These are phyloP conservation scores for Triglochin maritima DNA, from an alignment of 106 monocot species.

Conservation along the genomic window DNA sequence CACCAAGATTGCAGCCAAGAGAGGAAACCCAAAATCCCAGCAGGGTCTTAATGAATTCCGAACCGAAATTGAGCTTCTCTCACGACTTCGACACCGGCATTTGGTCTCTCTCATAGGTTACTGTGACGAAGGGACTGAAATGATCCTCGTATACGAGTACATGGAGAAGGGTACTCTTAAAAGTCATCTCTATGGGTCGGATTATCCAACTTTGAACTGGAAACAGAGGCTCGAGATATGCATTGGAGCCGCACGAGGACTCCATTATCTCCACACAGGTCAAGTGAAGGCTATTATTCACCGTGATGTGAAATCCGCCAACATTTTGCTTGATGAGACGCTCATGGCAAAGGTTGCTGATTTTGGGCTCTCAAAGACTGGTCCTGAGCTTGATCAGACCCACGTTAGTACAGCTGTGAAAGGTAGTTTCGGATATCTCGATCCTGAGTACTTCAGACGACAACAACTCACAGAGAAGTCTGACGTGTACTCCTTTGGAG, in stretches of 20 bases:
- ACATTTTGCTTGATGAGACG: conserved; percentile 34
- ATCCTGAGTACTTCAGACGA: conserved; percentile 37
- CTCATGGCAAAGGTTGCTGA: conserved; percentile 42
- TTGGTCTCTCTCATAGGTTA: conserved; percentile 49
- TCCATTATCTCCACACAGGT: conserved; percentile 49
- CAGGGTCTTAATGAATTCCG: conserved; percentile 45
- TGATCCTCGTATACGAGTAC: conserved; percentile 52
- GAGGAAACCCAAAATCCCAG: conserved; percentile 42
- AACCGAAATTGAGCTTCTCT: conserved; percentile 45
- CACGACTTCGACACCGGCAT: conserved; percentile 42
- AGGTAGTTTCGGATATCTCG: conserved; percentile 49
- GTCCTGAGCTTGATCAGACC: conserved; percentile 31
- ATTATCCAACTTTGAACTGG: conserved; percentile 19
- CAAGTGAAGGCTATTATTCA: conserved; percentile 32
- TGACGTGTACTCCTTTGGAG: conserved; percentile 48
- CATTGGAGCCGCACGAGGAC: conserved; percentile 36
- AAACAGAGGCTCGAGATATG: conserved; percentile 35
- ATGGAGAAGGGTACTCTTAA: conserved; percentile 49
- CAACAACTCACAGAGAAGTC: conserved; percentile 38
- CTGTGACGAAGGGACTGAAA: conserved; percentile 46
- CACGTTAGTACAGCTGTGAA: conserved; percentile 44
- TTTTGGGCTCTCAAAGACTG: conserved; percentile 43
- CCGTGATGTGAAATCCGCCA: conserved; percentile 48
- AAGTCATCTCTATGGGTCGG: conserved; percentile 37
- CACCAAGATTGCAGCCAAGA: conserved; percentile 33